These are phyloP conservation scores for Ceratobasidium sp. DNA, from an alignment of 1,284 basidiomycete species.

Conservation along the genomic window DNA sequence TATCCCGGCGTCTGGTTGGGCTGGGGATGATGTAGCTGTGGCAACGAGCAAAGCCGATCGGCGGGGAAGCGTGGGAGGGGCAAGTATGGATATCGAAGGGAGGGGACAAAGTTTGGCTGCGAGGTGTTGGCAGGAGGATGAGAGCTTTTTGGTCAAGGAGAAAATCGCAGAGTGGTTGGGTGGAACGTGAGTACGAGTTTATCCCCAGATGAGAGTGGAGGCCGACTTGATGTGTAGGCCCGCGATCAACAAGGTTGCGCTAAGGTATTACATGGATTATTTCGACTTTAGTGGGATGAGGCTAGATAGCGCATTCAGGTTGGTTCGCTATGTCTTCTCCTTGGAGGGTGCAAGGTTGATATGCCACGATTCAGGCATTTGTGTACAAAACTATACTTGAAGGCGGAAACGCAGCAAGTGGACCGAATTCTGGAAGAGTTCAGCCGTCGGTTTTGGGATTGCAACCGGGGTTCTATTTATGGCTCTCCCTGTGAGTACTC, in stretches of 20 bases:
- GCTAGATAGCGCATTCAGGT: constrained; percentile 91
- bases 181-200: constrained; percentile 69
- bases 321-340: constrained; percentile 43
- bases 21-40: neutral
- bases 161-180: constrained; percentile 97
- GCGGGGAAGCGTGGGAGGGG: constrained; percentile 8
- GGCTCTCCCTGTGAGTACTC: constrained; percentile 75
- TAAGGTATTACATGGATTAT: constrained; percentile 82
- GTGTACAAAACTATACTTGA: constrained; percentile 90
- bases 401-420: constrained; percentile 96
- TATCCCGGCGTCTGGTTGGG: neutral
- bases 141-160: constrained; percentile 80
- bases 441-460: constrained; percentile 86
- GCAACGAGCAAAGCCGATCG: constrained; percentile 2
- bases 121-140: constrained; percentile 88
- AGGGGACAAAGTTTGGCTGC: constrained; percentile 75
- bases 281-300: constrained; percentile 87
- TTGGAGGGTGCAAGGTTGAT: constrained; percentile 53
- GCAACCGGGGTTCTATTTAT: constrained; percentile 81
- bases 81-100: constrained; percentile 56
- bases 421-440: constrained; percentile 95
- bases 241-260: constrained; percentile 73
- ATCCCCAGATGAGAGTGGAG: neutral
- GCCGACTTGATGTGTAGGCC: constrained; percentile 57
- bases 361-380: constrained; percentile 63